Evolutionary conservation across 805 yeast genomes (phyloP).

Genomic region (Ogataea pignaliae): DNA sequence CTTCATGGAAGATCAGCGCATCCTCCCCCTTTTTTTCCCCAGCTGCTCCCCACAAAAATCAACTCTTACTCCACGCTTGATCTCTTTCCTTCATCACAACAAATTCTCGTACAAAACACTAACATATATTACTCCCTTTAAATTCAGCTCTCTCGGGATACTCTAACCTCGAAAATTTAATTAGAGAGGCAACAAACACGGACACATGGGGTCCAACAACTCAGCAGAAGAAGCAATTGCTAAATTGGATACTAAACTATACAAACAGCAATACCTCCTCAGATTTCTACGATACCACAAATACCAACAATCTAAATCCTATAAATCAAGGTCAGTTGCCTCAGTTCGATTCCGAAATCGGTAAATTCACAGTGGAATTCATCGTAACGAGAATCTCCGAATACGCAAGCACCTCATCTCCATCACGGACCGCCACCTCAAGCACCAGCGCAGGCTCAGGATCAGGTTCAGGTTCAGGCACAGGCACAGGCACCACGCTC

Average conservation of each 20-base stretch:
- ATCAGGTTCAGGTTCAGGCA: neutral
- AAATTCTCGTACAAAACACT: conserved; percentile 1
- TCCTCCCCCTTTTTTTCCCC: too few species aligned
- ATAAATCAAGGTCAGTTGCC: neutral
- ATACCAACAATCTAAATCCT: neutral
- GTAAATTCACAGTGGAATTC: conserved; percentile 17
- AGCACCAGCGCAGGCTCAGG: conserved; percentile 3
- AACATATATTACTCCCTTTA: conserved; percentile 1
- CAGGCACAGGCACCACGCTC: conserved; percentile 1
- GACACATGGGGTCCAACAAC: conserved; percentile 52
- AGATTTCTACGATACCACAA: conserved; percentile 9
- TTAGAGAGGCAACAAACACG: conserved; percentile 44
- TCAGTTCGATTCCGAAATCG: conserved; percentile 12
- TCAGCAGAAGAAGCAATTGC: conserved; percentile 33
- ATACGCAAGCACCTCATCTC: conserved; percentile 6
- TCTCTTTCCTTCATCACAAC: neutral
- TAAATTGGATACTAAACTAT: conserved; percentile 17
- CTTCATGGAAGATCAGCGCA: too few species aligned
- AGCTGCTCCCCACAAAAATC: too few species aligned
- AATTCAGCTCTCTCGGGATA: conserved; percentile 26
- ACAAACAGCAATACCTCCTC: conserved; percentile 9
- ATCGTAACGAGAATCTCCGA: conserved; percentile 16
- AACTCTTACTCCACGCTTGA: too few species aligned
- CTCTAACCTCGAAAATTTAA: conserved; percentile 26
- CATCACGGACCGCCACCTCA: neutral